Evolutionary conservation across 352 stramenopile genomes (phyloP), one percentile per base, ranked within the genome.

Genomic region (Phytopythium sindhum): DNA sequence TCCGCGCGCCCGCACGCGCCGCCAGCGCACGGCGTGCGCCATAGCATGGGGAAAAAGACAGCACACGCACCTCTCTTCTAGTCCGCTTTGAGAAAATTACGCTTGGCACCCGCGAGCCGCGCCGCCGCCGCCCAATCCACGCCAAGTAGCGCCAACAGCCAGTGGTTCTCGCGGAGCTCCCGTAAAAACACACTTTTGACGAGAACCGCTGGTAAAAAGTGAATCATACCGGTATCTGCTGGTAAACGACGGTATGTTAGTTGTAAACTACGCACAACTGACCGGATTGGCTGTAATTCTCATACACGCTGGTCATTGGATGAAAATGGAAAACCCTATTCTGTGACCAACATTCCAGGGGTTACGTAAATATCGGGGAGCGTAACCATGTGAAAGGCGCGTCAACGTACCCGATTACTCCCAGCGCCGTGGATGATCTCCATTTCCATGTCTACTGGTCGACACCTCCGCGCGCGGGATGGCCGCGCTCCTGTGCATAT

Each of bases 81-180:
- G 83, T 91, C 83, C 83, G 80, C 88, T 90, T 91, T 90, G 72
- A 85, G 80, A 89, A 89, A 91, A 88, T 87, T 57, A 48, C 29
- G 19, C 21, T 29, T 33, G 17, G 0, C 4, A 21, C 17, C 33
- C 21, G 80, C 72, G 52, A 61, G 58, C 57, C 44, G 28, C 35
- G 42, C 45, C 42, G 65, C 52, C 31, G 54, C 53, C 57, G 37
- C 61, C 48, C 45, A 69, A 78, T 57, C 44, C 64, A 29, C 48
- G 41, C 66, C 55, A 68, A 60, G 65, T 54, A 44, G 60, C 60
- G 41, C 64, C 64, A 71, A 71, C 53, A 71, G 66, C 65, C 65
- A 71, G 65, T 68, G 61, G 55, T 71, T 71, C 57, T 42, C 2
- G n/a, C 28, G 10, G 10, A 10, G 41, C 17, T 23, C n/a, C 6